Percentiles rank a stretch among this genome's conserved stretches.
These are phyloP conservation scores for Eucalyptus microcorys DNA, from an alignment of 345 rosid genomes.

Conservation along the genomic window DNA sequence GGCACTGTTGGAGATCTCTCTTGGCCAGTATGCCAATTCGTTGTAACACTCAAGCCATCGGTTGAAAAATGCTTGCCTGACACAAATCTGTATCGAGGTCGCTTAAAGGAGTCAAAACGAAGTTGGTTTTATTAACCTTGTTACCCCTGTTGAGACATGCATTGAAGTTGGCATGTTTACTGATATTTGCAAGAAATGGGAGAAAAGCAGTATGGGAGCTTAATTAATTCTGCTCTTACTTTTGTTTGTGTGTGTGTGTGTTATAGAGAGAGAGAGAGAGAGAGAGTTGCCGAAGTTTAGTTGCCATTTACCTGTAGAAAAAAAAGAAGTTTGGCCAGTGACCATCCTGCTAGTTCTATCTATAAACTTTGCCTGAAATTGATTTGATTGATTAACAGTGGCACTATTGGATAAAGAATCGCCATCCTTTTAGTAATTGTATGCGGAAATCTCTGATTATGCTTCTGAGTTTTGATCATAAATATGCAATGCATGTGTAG, in stretches of 20 bases:
- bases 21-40: background rate
- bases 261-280: background rate
- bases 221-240: background rate
- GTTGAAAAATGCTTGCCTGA: background rate
- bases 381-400: background rate
- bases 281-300: background rate
- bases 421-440: background rate
- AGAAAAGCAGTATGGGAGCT: background rate
- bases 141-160: background rate
- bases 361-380: background rate
- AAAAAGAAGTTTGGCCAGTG: background rate
- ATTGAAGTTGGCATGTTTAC: background rate
- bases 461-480: background rate
- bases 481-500: conserved; percentile 15
- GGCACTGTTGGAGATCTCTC: background rate
- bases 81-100: background rate
- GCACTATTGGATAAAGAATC: background rate
- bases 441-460: background rate
- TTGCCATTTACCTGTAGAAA: background rate
- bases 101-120: background rate
- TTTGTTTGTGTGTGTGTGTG: background rate
- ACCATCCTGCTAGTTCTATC: background rate
- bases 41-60: background rate
- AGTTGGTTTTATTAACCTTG: background rate
- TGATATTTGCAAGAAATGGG: background rate